These are phyloP conservation scores for Rhizopogon roseolus DNA, from an alignment of 768 basidiomycete species.

Conservation along the genomic window DNA sequence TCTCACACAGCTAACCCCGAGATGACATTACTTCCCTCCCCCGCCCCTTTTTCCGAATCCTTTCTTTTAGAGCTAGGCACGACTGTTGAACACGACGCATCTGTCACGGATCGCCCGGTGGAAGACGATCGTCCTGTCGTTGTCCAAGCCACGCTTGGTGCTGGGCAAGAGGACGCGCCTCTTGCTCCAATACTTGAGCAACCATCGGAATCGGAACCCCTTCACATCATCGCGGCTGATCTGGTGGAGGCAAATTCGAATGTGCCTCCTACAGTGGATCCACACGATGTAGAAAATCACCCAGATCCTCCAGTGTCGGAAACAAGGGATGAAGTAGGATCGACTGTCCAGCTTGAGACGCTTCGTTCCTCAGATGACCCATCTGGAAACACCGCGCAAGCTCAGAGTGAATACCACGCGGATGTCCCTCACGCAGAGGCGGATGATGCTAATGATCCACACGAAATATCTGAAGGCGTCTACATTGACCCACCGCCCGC, in stretches of 20 bases:
- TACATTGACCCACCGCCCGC: slow-evolving; percentile 75
- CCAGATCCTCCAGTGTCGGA: background rate
- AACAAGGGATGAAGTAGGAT: background rate
- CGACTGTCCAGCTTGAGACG: background rate
- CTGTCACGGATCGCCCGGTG: background rate
- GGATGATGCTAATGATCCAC: slow-evolving; percentile 32
- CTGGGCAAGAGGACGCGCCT: background rate
- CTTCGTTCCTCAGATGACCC: background rate
- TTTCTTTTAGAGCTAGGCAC: background rate
- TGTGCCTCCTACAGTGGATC: background rate
- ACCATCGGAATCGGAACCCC: background rate
- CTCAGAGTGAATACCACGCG: slow-evolving; percentile 16
- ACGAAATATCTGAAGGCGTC: slow-evolving; percentile 60
- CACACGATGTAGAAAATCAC: background rate
- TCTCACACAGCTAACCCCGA: background rate
- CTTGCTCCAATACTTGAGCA: background rate
- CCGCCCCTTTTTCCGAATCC: background rate
- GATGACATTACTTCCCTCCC: slow-evolving; percentile 4
- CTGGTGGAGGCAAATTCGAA: too few species aligned
- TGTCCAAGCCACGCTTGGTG: background rate
- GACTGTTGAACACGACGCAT: background rate
- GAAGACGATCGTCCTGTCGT: background rate
- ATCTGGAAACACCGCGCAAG: slow-evolving; percentile 3
- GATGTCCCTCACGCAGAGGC: background rate
- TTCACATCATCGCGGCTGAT: background rate